These are phyloP conservation scores for Cryphonectria nitschkei DNA, from an alignment of 2,329 filamentous ascomycete species.

Conservation along the genomic window DNA sequence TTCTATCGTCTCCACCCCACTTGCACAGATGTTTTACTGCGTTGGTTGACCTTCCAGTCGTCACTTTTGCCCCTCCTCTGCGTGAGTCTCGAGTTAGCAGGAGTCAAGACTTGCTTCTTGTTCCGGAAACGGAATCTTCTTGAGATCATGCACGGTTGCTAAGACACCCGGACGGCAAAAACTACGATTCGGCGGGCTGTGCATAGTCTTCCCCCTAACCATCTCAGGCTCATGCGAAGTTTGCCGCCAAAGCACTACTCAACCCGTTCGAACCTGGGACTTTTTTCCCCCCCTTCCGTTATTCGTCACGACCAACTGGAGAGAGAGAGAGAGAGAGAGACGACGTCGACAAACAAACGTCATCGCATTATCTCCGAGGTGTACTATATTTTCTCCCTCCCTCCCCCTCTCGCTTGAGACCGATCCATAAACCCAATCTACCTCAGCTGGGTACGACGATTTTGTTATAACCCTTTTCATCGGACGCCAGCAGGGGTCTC, in stretches of 20 bases:
- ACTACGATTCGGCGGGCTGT: too few relatives aligned
- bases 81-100: neutral
- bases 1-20: neutral
- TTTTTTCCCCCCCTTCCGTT: too few relatives aligned
- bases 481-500: neutral
- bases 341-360: too few relatives aligned
- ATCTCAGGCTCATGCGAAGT: neutral
- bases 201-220: neutral
- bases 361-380: neutral
- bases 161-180: neutral
- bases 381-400: neutral
- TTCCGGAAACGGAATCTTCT: neutral
- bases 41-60: too few relatives aligned
- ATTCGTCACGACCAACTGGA: neutral
- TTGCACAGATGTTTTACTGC: too few relatives aligned
- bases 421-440: neutral
- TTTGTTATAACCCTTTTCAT: neutral
- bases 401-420: neutral
- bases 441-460: neutral
- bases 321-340: neutral
- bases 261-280: neutral
- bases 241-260: neutral
- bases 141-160: neutral
- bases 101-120: neutral
- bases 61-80: neutral